These are phyloP conservation scores for Penicillium sp. DNA, from an alignment of 2,329 filamentous ascomycete species.

Conservation along the genomic window DNA sequence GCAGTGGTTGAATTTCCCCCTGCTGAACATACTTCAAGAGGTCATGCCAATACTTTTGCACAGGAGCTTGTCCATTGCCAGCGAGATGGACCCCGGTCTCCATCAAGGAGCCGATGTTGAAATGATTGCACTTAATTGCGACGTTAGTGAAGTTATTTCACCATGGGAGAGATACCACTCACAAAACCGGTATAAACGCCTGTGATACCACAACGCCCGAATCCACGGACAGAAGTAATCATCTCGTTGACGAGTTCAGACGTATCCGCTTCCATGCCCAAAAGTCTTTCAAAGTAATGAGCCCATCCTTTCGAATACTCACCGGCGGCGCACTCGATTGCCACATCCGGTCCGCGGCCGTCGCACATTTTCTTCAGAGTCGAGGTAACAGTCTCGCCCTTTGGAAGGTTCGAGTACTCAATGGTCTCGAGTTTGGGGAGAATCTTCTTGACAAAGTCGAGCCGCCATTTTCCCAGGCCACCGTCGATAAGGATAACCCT, in stretches of 20 bases:
- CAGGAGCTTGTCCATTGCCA: slow-evolving; percentile 66
- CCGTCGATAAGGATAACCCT: slow-evolving; percentile 78
- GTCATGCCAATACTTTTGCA: slow-evolving; percentile 81
- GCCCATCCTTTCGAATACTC: slow-evolving; percentile 63
- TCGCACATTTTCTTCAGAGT: slow-evolving; percentile 65
- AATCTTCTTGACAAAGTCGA: slow-evolving; percentile 65
- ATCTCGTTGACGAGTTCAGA: slow-evolving; percentile 60
- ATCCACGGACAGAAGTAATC: slow-evolving; percentile 54
- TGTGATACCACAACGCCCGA: slow-evolving; percentile 70
- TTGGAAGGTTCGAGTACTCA: slow-evolving; percentile 65
- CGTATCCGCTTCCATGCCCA: slow-evolving; percentile 78
- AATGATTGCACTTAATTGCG: slow-evolving; percentile 56
- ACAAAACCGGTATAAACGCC: slow-evolving; percentile 65
- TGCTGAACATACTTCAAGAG: slow-evolving; percentile 65
- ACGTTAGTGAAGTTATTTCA: neutral
- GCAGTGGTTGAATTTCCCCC: slow-evolving; percentile 67
- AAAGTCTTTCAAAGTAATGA: slow-evolving; percentile 58
- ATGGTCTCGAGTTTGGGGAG: slow-evolving; percentile 66
- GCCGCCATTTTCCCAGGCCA: slow-evolving; percentile 59
- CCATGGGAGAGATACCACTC: slow-evolving; percentile 32
- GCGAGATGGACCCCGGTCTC: slow-evolving; percentile 75
- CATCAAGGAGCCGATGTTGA: slow-evolving; percentile 80
- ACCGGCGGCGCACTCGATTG: slow-evolving; percentile 66
- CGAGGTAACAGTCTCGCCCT: slow-evolving; percentile 64
- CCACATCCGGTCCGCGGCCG: slow-evolving; percentile 59